These are phyloP conservation scores for Inonotus obliquus DNA, from an alignment of 1,284 basidiomycete species.

Conservation along the genomic window DNA sequence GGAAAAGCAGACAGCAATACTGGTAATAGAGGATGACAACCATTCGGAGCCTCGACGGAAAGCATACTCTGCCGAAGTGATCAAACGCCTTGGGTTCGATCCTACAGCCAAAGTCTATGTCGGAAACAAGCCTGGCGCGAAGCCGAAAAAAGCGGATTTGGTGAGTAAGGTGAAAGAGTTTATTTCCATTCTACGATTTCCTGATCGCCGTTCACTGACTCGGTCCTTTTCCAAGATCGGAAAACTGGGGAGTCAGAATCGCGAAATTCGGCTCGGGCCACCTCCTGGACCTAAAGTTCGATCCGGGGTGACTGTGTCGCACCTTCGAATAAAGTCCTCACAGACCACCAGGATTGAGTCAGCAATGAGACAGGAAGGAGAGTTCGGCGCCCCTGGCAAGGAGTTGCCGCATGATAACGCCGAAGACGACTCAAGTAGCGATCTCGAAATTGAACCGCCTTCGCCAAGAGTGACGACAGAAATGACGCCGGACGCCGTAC, in stretches of 20 bases:
- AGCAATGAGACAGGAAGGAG: neutral
- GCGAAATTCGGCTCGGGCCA: slow-evolving; percentile 13
- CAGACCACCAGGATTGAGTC: neutral
- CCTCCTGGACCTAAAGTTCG: slow-evolving; percentile 18
- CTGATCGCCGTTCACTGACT: neutral
- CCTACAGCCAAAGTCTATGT: slow-evolving; percentile 52
- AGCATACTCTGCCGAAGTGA: slow-evolving; percentile 57
- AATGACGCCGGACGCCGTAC: neutral
- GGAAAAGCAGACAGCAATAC: slow-evolving; percentile 19
- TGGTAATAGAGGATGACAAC: slow-evolving; percentile 17
- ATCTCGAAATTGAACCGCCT: slow-evolving; percentile 18
- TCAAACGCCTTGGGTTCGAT: slow-evolving; percentile 71
- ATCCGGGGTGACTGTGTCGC: slow-evolving; percentile 16
- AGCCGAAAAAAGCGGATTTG: neutral
- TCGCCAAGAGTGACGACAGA: neutral
- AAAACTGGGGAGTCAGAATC: slow-evolving; percentile 4
- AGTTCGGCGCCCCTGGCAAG: neutral
- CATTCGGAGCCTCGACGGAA: slow-evolving; percentile 30
- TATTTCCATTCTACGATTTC: neutral
- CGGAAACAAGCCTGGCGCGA: neutral
- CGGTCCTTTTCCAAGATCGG: neutral
- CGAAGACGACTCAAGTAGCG: slow-evolving; percentile 7
- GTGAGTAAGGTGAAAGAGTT: neutral
- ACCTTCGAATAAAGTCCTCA: neutral
- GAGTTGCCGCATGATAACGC: neutral